phyloP scores from a whole-genome alignment of 1,284 basidiomycete genomes.

The Rhodotorula sp. region DNA sequence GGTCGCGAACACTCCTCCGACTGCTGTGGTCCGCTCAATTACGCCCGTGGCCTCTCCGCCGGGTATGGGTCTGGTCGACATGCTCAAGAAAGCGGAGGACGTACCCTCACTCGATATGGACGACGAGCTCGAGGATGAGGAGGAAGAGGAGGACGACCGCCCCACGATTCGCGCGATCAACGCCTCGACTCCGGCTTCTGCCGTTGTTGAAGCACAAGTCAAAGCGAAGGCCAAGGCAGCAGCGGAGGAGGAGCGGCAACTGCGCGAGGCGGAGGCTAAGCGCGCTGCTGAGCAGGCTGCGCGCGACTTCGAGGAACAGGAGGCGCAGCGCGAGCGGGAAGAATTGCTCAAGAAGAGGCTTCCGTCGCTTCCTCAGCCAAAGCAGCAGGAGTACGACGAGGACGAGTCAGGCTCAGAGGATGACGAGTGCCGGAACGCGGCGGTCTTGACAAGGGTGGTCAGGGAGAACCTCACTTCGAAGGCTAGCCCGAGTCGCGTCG shows the following conservation, averaged over 20 bases:
- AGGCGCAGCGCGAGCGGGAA: constrained; percentile 18
- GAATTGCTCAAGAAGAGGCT: constrained; percentile 10
- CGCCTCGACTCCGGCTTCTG: constrained; percentile 8
- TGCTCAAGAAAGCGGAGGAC: not conserved
- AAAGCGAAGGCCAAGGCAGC: not conserved
- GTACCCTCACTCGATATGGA: not conserved
- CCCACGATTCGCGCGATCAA: constrained; percentile 20
- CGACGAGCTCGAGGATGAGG: constrained; percentile 1
- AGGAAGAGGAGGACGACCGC: constrained; percentile 16
- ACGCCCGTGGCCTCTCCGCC: constrained; percentile 21
- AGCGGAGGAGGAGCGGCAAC: not conserved
- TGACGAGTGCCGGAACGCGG: constrained; percentile 3
- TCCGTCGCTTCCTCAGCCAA: constrained; percentile 15
- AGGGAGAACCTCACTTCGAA: constrained; percentile 13
- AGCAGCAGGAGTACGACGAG: constrained; percentile 10
- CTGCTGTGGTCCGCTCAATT: constrained; percentile 2
- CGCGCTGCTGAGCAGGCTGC: constrained; percentile 18
- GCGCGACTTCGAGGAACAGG: constrained; percentile 21
- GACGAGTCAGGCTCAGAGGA: constrained; percentile 9
- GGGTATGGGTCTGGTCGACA: not conserved
- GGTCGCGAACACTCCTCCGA: not conserved
- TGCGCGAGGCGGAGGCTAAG: constrained; percentile 6
- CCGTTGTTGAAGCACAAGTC: not conserved
- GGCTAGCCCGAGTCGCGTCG: constrained; percentile 25
- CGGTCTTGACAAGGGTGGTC: constrained; percentile 7